Percentiles rank a stretch among this genome's conserved stretches.
Conservation (phyloP, 2,329 filamentous ascomycete genomes). For the Cladophialophora carrionii region DNA sequence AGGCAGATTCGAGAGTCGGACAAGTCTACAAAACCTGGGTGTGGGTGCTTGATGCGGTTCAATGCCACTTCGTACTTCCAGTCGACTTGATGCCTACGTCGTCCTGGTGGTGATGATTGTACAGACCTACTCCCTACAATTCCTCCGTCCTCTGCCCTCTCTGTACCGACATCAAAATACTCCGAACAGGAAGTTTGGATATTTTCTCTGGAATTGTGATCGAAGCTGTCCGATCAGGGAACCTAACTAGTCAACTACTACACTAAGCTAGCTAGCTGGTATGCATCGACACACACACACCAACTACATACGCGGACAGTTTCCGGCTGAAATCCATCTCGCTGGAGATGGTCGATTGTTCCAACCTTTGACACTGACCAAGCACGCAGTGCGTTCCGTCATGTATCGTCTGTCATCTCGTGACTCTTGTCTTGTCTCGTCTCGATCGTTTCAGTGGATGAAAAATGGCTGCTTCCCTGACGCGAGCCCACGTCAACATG, state of each 20-base stretch:
- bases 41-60: no score
- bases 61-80: no score
- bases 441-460: no score
- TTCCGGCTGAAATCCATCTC: not conserved
- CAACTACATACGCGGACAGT: not conserved
- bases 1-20: no score
- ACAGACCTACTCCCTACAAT: not conserved
- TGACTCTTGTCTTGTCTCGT: no score
- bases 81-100: no score
- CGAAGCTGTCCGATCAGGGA: conserved; percentile 11
- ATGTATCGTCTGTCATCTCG: not conserved
- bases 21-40: no score
- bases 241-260: not conserved
- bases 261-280: not conserved
- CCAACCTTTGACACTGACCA: not conserved
- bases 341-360: not conserved
- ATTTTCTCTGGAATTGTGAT: conserved; percentile 4
- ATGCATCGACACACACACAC: not conserved
- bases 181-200: not conserved
- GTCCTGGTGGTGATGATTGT: no score
- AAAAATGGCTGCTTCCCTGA: not conserved
- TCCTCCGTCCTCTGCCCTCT: not conserved
- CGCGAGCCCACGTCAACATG: not conserved
- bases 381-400: no score
- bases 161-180: not conserved